These are phyloP conservation scores for Raffaelea albimanens DNA, from an alignment of 2,329 filamentous ascomycete species.

Conservation along the genomic window DNA sequence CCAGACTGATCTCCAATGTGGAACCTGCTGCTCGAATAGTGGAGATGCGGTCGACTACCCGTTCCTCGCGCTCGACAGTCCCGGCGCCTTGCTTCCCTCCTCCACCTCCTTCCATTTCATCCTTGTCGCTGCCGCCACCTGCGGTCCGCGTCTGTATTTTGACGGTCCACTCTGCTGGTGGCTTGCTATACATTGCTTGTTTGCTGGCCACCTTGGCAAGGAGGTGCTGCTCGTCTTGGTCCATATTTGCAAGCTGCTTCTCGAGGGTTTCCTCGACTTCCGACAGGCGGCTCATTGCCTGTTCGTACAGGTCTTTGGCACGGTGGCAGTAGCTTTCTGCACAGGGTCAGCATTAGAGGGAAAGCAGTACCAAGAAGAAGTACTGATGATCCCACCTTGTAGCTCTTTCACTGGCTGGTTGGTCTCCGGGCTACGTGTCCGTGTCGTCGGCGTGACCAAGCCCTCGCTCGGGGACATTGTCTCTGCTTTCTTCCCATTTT, in stretches of 20 bases:
- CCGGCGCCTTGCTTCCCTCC: not conserved
- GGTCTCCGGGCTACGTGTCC: not conserved
- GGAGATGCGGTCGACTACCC: constrained; percentile 8
- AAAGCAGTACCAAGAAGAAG: no score
- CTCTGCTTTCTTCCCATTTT: not conserved
- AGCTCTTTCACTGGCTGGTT: not conserved
- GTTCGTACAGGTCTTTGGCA: constrained; percentile 8
- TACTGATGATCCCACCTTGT: constrained; percentile 3
- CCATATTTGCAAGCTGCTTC: constrained; percentile 4
- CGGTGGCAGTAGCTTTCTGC: constrained; percentile 12
- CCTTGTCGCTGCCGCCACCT: not conserved
- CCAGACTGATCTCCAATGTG: constrained; percentile 11
- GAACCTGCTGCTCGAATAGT: constrained; percentile 3
- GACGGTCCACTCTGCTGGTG: constrained; percentile 8
- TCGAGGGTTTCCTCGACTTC: constrained; percentile 4
- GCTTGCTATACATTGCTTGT: constrained; percentile 5
- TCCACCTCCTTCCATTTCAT: not conserved
- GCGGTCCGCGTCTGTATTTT: constrained; percentile 7
- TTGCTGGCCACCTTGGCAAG: not conserved
- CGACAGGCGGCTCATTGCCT: constrained; percentile 7
- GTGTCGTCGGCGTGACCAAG: no score
- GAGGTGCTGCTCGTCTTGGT: constrained; percentile 4
- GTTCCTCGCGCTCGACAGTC: constrained; percentile 6
- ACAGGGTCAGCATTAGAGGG: no score
- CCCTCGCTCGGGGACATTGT: not conserved